A percentile compares a stretch with the other conserved stretches of the same genome.
phyloP scores from a whole-genome alignment of 768 basidiomycete genomes.

The Cystofilobasidium capitatum region DNA sequence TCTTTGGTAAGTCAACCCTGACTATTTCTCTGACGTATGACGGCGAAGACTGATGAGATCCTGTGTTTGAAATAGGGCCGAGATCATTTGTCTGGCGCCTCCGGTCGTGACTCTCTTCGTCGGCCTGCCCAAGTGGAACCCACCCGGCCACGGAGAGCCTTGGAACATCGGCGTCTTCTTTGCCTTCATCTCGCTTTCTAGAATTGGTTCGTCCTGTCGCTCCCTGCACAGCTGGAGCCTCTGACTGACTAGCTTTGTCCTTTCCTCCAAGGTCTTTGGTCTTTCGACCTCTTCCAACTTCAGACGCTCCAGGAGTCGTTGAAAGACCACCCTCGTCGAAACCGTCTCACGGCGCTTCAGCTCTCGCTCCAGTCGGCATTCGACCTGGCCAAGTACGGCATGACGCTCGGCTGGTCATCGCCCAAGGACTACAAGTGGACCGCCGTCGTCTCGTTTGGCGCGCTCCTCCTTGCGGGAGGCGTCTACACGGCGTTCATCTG shows the following conservation, averaged over 20 bases:
- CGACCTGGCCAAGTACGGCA: constrained; percentile 34
- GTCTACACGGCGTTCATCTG: constrained; percentile 10
- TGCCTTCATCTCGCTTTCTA: constrained; percentile 33
- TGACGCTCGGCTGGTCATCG: constrained; percentile 27
- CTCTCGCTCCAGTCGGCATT: constrained; percentile 41
- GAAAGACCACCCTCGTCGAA: constrained; percentile 44
- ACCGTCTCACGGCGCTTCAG: constrained; percentile 43
- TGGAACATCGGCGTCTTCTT: constrained; percentile 45
- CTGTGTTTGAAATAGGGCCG: too few relatives aligned
- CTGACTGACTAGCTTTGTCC: constrained; percentile 31
- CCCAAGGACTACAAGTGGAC: constrained; percentile 38
- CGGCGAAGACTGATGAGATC: too few relatives aligned
- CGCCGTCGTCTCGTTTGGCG: constrained; percentile 39
- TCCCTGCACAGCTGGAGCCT: neutral
- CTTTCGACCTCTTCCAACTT: constrained; percentile 49
- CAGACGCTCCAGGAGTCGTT: constrained; percentile 47
- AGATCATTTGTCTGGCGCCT: constrained; percentile 45
- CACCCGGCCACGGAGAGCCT: constrained; percentile 27
- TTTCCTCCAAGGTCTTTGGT: constrained; percentile 48
- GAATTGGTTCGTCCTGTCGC: constrained; percentile 30
- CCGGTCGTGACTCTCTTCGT: constrained; percentile 45
- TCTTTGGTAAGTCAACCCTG: constrained; percentile 41
- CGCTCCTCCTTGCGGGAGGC: constrained; percentile 35
- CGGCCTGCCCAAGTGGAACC: constrained; percentile 16
- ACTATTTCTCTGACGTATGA: too few relatives aligned